Percentiles rank a stretch among this genome's conserved stretches.
These are phyloP conservation scores for Trichosanthes cucumerina DNA, from an alignment of 306 rosid genomes.

Conservation along the genomic window DNA sequence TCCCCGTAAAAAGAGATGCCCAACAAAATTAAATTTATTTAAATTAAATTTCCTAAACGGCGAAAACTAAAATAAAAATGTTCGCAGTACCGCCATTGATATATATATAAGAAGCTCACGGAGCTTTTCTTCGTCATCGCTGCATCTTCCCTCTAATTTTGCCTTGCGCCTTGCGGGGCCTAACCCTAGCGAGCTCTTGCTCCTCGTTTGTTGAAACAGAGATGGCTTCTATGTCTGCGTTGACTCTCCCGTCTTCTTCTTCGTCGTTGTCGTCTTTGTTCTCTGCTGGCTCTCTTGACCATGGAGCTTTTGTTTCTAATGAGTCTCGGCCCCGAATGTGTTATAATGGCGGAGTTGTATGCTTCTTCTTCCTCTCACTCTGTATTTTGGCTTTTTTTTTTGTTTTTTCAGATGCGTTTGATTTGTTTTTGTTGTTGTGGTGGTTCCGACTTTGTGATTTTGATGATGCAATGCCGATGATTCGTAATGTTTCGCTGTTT, in stretches of 20 bases:
- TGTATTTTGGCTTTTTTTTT: not conserved
- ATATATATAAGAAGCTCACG: not conserved
- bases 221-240: not conserved
- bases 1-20: not conserved
- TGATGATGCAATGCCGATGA: not conserved
- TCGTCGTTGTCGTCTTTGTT: not conserved
- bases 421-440: not conserved
- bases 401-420: not conserved
- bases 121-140: not conserved
- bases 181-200: not conserved
- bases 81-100: conserved; percentile 2
- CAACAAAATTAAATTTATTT: not conserved
- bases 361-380: not conserved
- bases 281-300: not conserved
- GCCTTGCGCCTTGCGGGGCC: not conserved
- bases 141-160: not conserved
- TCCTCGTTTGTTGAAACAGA: not conserved
- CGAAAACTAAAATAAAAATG: not conserved
- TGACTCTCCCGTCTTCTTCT: conserved; percentile 5
- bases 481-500: not conserved
- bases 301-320: not conserved
- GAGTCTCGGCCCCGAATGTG: not conserved
- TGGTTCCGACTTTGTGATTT: not conserved
- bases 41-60: not conserved
- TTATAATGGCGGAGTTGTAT: conserved; percentile 3